A percentile compares a stretch with the other conserved stretches of the same genome.
These are phyloP conservation scores for Brassica balearica DNA, from an alignment of 441 rosid genomes.

Conservation along the genomic window DNA sequence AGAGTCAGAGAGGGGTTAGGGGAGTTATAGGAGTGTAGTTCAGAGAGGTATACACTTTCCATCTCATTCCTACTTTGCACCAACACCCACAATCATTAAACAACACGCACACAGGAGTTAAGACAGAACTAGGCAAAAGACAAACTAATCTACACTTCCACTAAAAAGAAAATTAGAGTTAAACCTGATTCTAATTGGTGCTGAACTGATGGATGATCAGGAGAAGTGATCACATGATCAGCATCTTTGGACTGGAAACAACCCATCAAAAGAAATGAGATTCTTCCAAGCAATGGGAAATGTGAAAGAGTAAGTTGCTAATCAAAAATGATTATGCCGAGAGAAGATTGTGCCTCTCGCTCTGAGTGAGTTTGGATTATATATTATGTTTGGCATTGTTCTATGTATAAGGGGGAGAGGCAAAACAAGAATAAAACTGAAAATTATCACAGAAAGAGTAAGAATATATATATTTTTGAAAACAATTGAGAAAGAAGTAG, in stretches of 20 bases:
- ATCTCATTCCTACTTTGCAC: conserved; percentile 9
- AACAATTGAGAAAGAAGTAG: not conserved
- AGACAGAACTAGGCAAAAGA: conserved; percentile 10
- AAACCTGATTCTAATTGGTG: conserved; percentile 56
- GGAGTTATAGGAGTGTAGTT: not conserved
- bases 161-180: conserved; percentile 4
- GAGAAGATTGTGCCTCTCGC: too few species aligned
- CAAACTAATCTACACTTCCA: not conserved
- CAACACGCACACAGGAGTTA: not conserved
- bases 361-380: not conserved
- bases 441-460: not conserved
- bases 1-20: not conserved
- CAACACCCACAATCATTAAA: conserved; percentile 28
- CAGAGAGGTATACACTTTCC: conserved; percentile 28
- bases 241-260: conserved; percentile 73
- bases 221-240: conserved; percentile 51
- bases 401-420: not conserved
- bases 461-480: not conserved
- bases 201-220: conserved; percentile 57
- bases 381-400: not conserved
- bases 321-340: conserved; percentile 4
- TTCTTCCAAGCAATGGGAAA: conserved; percentile 3
- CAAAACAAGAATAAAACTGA: not conserved
- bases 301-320: conserved; percentile 7
- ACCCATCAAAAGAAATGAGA: conserved; percentile 52